Conservation (phyloP, 2,329 filamentous ascomycete genomes). For the Colletotrichum melonis region DNA sequence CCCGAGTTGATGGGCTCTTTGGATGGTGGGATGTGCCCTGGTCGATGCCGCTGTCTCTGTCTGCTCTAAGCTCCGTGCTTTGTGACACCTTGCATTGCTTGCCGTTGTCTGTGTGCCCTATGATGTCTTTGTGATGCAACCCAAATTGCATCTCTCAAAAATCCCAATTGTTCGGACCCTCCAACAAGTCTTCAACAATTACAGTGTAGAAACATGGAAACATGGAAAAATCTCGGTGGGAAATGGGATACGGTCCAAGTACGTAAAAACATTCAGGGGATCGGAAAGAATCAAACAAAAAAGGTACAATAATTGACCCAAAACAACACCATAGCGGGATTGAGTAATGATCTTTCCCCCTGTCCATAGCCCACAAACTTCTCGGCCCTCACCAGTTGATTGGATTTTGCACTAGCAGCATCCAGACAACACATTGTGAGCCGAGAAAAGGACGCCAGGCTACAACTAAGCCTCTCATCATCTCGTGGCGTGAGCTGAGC, state of each 20-base stretch:
- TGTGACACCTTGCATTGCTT: background rate
- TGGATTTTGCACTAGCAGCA: background rate
- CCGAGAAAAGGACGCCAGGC: background rate
- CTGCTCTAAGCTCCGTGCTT: background rate
- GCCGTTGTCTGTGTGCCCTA: conserved; percentile 14
- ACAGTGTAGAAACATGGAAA: no score
- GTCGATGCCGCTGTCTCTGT: background rate
- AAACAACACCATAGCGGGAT: background rate
- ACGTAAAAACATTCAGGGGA: background rate
- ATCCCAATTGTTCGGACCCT: background rate
- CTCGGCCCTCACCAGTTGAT: background rate
- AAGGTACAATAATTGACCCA: background rate
- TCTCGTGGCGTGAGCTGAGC: background rate
- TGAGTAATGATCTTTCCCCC: background rate
- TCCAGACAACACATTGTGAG: conserved; percentile 7
- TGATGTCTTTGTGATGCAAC: conserved; percentile 34
- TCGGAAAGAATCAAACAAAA: background rate
- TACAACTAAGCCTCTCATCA: background rate
- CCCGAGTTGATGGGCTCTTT: background rate
- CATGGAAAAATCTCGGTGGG: no score
- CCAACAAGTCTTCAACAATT: background rate
- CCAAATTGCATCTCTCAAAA: background rate
- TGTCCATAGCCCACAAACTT: background rate
- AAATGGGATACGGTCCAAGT: no score
- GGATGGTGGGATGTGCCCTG: background rate